phyloP scores from a whole-genome alignment of 2,329 filamentous ascomycete species.

The Biscogniauxia marginata region DNA sequence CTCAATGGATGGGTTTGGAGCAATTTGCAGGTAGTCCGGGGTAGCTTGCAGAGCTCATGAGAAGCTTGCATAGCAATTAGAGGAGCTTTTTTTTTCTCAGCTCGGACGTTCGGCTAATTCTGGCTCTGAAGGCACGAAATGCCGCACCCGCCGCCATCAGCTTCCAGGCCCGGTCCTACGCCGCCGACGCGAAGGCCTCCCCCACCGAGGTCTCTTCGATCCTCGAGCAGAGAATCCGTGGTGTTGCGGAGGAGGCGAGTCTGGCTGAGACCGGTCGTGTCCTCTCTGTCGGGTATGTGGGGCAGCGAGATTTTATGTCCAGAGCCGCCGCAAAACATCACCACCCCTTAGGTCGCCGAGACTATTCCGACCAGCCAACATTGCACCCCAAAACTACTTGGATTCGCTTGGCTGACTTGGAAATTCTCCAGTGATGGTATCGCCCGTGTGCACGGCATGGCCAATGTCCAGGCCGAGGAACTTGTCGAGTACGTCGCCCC shows the following conservation, averaged over 20 bases:
- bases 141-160: constrained; percentile 76
- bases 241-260: constrained; percentile 93
- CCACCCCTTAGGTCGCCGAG: constrained; percentile 4
- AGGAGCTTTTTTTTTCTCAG: no score
- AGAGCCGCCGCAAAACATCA: constrained; percentile 9
- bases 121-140: constrained; percentile 75
- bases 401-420: constrained; percentile 30
- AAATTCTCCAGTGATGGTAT: constrained; percentile 86
- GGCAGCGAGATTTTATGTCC: constrained; percentile 29
- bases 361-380: not conserved
- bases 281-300: constrained; percentile 93
- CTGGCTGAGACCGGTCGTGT: constrained; percentile 99
- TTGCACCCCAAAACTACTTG: no score
- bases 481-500: constrained; percentile 85
- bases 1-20: constrained; percentile 41
- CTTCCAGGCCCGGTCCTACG: constrained; percentile 82
- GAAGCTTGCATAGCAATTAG: constrained; percentile 24
- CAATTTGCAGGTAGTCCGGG: constrained; percentile 25
- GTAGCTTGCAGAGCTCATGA: constrained; percentile 39
- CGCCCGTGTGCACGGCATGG: constrained; percentile 99
- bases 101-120: constrained; percentile 55
- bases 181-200: constrained; percentile 89
- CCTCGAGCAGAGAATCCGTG: constrained; percentile 98
- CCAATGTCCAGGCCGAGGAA: constrained; percentile 99
- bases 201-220: constrained; percentile 99